phyloP scores from a whole-genome alignment of 2,329 filamentous ascomycete species.

The Penicillium sp. region DNA sequence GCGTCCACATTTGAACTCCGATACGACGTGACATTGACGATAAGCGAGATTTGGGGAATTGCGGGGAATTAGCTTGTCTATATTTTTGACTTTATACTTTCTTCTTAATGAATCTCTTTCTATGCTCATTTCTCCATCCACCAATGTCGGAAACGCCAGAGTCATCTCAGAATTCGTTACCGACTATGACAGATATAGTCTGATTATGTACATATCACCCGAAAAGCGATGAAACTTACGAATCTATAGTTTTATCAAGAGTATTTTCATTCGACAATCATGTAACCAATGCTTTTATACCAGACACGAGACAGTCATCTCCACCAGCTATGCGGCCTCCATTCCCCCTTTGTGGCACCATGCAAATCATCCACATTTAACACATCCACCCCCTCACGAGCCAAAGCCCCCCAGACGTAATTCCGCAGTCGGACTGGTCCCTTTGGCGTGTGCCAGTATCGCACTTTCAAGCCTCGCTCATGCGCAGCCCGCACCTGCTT shows the following conservation, averaged over 20 bases:
- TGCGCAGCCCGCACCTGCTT: slow-evolving; percentile 48
- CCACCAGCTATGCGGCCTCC: slow-evolving; percentile 27
- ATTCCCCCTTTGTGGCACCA: slow-evolving; percentile 42
- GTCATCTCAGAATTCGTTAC: no score
- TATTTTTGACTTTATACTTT: no score
- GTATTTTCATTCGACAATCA: neutral
- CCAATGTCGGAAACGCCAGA: no score
- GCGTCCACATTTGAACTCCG: slow-evolving; percentile 9
- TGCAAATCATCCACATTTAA: slow-evolving; percentile 59
- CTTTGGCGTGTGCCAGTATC: slow-evolving; percentile 57
- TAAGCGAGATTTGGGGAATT: slow-evolving; percentile 7
- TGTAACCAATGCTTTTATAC: neutral
- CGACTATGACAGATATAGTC: neutral
- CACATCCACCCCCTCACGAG: slow-evolving; percentile 55
- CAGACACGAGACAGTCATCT: neutral
- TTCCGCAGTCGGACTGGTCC: slow-evolving; percentile 55
- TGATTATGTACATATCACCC: neutral
- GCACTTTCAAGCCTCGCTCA: slow-evolving; percentile 49
- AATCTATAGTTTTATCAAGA: neutral
- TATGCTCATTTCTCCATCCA: no score
- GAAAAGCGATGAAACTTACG: neutral
- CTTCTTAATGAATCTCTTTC: no score
- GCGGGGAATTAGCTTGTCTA: slow-evolving; percentile 7
- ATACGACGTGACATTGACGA: neutral
- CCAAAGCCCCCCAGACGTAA: slow-evolving; percentile 52